Conservation (phyloP, 78 protist genomes). For the Isochrysis galbana region DNA sequence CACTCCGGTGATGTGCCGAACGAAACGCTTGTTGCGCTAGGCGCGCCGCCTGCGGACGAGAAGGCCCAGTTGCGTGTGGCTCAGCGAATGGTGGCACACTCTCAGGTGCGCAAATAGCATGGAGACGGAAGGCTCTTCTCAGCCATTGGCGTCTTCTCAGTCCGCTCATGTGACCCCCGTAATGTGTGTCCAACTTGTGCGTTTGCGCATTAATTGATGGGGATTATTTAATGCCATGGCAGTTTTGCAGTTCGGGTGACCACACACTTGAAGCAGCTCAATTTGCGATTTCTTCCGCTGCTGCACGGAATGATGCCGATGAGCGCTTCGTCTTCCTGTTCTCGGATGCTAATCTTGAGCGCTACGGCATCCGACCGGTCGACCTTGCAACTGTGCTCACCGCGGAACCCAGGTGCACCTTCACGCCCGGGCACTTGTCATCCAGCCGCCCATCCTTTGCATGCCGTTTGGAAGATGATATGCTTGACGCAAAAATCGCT, state of each 20-base stretch:
- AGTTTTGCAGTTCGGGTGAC: slow-evolving; percentile 72
- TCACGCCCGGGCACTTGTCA: too few relatives aligned
- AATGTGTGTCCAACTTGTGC: too few relatives aligned
- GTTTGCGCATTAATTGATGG: too few relatives aligned
- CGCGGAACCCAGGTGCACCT: background rate
- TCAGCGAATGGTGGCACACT: slow-evolving; percentile 52
- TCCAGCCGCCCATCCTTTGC: too few relatives aligned
- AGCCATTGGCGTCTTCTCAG: too few relatives aligned
- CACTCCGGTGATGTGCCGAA: slow-evolving; percentile 68
- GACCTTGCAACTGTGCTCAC: background rate
- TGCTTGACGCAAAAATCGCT: too few relatives aligned
- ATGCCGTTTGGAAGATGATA: too few relatives aligned
- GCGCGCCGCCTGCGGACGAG: slow-evolving; percentile 33
- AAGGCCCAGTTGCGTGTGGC: background rate
- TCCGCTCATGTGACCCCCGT: too few relatives aligned
- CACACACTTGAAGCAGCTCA: slow-evolving; percentile 53
- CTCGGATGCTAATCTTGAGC: slow-evolving; percentile 73
- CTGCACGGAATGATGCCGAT: slow-evolving; percentile 44
- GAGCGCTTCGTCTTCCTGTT: slow-evolving; percentile 64
- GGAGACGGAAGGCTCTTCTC: too few relatives aligned
- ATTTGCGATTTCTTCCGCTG: background rate
- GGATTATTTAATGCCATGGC: too few relatives aligned
- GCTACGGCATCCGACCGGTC: slow-evolving; percentile 60
- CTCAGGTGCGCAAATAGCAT: too few relatives aligned
- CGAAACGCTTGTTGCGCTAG: slow-evolving; percentile 60